phyloP scores from a whole-genome alignment of 106 monocot species.

The Hemerocallis citrina region DNA sequence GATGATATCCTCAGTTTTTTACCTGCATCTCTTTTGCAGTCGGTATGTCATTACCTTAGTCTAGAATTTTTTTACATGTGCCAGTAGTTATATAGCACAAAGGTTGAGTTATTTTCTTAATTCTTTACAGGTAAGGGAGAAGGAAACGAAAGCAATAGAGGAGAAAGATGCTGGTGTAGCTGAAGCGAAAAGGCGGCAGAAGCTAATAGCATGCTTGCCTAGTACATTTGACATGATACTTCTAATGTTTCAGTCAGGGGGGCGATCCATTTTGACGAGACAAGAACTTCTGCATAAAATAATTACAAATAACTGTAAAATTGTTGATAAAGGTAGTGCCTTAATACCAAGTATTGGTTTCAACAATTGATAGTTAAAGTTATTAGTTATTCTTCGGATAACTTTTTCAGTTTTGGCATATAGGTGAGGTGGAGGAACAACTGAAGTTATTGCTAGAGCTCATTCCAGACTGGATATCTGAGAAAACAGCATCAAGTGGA shows the following conservation, averaged over 20 bases:
- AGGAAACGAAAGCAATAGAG: constrained; percentile 43
- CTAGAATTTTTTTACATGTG: background rate
- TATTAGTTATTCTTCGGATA: background rate
- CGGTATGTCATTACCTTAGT: constrained; percentile 35
- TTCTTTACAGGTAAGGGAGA: constrained; percentile 57
- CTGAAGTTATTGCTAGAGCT: constrained; percentile 66
- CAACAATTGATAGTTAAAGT: background rate
- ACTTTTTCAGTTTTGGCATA: background rate
- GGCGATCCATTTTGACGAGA: constrained; percentile 63
- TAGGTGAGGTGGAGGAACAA: constrained; percentile 89
- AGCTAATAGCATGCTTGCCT: constrained; percentile 59
- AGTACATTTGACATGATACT: constrained; percentile 63
- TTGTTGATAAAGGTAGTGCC: constrained; percentile 63
- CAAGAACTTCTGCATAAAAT: constrained; percentile 81
- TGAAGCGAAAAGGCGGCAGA: constrained; percentile 33
- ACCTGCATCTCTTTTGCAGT: constrained; percentile 58
- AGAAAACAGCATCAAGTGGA: constrained; percentile 40
- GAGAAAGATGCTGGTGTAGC: constrained; percentile 39
- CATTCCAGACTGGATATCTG: constrained; percentile 78
- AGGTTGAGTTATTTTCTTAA: background rate
- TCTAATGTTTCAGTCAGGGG: constrained; percentile 62
- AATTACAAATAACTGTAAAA: constrained; percentile 38
- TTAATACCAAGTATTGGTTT: background rate
- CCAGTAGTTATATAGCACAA: background rate
- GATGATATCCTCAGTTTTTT: constrained; percentile 55